Base-by-base conservation (phyloP, 164 flowering plant species). In the Stephania cephalantha region DNA sequence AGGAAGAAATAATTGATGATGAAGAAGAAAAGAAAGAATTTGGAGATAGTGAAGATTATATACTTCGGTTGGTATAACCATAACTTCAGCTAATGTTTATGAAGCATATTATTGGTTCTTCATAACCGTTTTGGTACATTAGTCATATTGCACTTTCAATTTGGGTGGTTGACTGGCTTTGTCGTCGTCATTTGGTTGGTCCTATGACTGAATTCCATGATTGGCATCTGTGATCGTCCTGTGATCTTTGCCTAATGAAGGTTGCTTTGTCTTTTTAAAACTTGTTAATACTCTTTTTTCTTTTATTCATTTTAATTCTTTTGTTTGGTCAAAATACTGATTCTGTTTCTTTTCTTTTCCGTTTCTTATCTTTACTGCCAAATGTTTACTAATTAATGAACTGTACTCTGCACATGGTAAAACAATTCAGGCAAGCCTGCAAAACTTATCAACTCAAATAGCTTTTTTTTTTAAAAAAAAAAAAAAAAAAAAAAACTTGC, bases 1-100 rank as follows among this genome's bases (percentile, higher is more conserved):
- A 94, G 82, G 98, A 96, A 79, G 99, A 96, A 81, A 81, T 77
- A 8, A 74, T 83, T 74, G 98, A 89, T 1, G 97, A 92, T 1
- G 97, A 93, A 75, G 99, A 96, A 53, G 97, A 92, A 46, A 94
- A 91, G 79, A 88, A 85, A 80, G 93, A 88, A 64, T 96, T 90
- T 82, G 78, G 69, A 29, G 88, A 86, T 20, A 79, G 82, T 76
- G 99, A 96, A 86, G 97, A 92, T 83, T 90, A 85, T 82, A 87
- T 96, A 76, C 84, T 96, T 71, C 85, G 97, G 99, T 96, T 84
- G 83, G 99, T 87, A 84, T 81, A 61, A 61, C 66, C 66, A 17
- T 31, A 35, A 20, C 20, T 61, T 25, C 25, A 18, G 66, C 46
- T 46, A 22, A 22, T 22, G 10, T 29, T 22, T 71, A 20, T 73